Evolutionary conservation across 108 stramenopile species (phyloP), one percentile per base, ranked within the genome.

Genomic region (Discostella stelligeroides): DNA sequence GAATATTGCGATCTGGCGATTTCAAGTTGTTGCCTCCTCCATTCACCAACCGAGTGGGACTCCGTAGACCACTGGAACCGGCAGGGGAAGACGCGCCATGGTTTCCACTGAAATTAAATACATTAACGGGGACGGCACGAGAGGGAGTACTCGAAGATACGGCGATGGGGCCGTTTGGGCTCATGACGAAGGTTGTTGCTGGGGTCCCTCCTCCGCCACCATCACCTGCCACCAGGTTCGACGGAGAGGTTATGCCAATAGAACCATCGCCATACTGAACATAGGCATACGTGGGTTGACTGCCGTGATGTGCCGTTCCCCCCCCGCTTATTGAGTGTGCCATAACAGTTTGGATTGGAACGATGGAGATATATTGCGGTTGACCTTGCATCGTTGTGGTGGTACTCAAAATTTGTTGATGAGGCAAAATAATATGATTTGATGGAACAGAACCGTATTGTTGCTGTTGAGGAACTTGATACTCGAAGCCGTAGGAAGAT

Each of bases 291-390:
- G 82, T 59, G n/a, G 40, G 40, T 38, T 69, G 68, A 1, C 86
- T 76, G 23, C 72, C 58, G 15, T 64, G 28, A 4, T 48, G 48
- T 17, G n/a, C 57, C 7, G 38, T 34, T 8, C 14, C 4, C 2
- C 57, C 48, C 14, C 58, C 48, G 8, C 58, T 47, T 51, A 43
- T 60, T n/a, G 60, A 54, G 28, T 70, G 63, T 28, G 23, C 63
- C 12, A 63, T 72, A 2, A 73, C 69, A 25, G 84, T 70, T 71
- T 86, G 86, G 34, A 85, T 80, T 17, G 90, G 87, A 29, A 90
- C 79, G 30, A 90, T 70, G 4, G 85, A 81, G 25, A 90, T 67
- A 60, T 84, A 90, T 60, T 86, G 85, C 24, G 83, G 77, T 45
- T 64, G 59, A 0, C 68, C 72, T 14, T 51, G 56, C 13, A 50